Percentiles rank a stretch among this genome's conserved stretches.
phyloP scores from a whole-genome alignment of 192 early-diverging fungal species.

The Dissophora ornata region DNA sequence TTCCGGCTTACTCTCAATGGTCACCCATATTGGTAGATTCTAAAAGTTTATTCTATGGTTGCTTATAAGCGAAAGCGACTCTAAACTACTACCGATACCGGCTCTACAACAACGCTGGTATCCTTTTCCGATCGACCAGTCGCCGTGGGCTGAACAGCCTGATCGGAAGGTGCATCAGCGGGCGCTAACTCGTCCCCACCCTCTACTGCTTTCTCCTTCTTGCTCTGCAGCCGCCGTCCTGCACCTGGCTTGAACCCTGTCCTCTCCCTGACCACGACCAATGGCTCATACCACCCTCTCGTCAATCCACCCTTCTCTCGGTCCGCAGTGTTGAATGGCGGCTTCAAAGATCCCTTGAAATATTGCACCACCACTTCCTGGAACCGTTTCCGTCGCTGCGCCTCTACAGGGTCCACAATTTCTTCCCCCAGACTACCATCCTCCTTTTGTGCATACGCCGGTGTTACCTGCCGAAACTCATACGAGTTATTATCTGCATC shows the following conservation, averaged over 20 bases:
- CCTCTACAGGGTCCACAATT: constrained; percentile 38
- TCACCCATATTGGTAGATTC: too few species aligned
- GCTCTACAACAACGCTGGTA: too few species aligned
- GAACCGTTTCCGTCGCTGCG: constrained; percentile 45
- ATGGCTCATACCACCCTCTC: constrained; percentile 51
- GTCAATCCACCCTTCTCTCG: constrained; percentile 68
- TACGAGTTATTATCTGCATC: constrained; percentile 36
- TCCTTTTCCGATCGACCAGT: too few species aligned
- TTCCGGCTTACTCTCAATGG: too few species aligned
- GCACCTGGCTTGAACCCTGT: constrained; percentile 42
- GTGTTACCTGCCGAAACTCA: constrained; percentile 42
- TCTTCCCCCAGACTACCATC: constrained; percentile 21
- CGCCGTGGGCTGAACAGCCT: too few species aligned
- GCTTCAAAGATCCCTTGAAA: constrained; percentile 69
- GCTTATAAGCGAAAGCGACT: too few species aligned
- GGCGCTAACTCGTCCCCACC: background rate
- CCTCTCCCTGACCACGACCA: constrained; percentile 50
- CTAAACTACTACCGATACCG: too few species aligned
- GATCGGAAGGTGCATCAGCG: too few species aligned
- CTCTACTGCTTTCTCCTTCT: constrained; percentile 27
- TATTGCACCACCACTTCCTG: constrained; percentile 51
- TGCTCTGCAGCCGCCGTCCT: constrained; percentile 27
- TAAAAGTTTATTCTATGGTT: too few species aligned
- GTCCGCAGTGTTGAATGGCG: constrained; percentile 74
- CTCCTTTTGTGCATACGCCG: constrained; percentile 34